Evolutionary conservation across 2,329 filamentous ascomycete genomes (phyloP).

Genomic region (Cordyceps farinosa): DNA sequence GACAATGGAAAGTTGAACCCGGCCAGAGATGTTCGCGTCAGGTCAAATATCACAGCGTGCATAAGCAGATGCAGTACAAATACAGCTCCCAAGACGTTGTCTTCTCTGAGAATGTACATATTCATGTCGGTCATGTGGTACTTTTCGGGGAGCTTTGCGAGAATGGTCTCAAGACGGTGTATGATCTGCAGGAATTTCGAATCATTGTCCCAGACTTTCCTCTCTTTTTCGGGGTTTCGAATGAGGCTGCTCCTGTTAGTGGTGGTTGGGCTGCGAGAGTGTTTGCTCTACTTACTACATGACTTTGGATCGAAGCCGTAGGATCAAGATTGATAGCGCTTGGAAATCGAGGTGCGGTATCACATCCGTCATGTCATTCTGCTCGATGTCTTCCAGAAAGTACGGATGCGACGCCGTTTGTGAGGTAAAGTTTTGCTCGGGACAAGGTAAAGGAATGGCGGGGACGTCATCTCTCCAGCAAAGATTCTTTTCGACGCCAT

Average conservation of each 20-base stretch:
- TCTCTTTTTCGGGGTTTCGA: conserved; percentile 18
- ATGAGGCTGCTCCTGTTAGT: conserved; percentile 21
- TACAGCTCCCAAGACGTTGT: conserved; percentile 23
- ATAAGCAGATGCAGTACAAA: conserved; percentile 27
- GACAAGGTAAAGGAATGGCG: conserved; percentile 23
- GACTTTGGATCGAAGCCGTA: conserved; percentile 22
- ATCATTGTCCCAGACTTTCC: conserved; percentile 16
- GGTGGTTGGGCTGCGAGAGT: not conserved
- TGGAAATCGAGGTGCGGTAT: conserved; percentile 22
- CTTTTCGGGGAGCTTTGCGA: conserved; percentile 23
- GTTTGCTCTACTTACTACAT: conserved; percentile 20
- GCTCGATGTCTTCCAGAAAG: conserved; percentile 20
- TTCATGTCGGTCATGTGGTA: conserved; percentile 24
- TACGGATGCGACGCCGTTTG: conserved; percentile 12
- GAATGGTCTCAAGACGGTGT: conserved; percentile 22
- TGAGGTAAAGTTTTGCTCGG: conserved; percentile 20
- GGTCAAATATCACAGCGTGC: conserved; percentile 25
- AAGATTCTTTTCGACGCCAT: conserved; percentile 23
- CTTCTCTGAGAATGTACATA: conserved; percentile 23
- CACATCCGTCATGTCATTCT: conserved; percentile 6
- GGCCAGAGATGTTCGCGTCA: conserved; percentile 25
- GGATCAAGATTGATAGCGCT: conserved; percentile 20
- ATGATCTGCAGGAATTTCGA: conserved; percentile 20
- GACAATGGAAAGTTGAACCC: conserved; percentile 27
- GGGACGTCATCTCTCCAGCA: conserved; percentile 24